Evolutionary conservation across 768 basidiomycete genomes (phyloP), one percentile per base, ranked within the genome.

Genomic region (Lactarius hatsudake): DNA sequence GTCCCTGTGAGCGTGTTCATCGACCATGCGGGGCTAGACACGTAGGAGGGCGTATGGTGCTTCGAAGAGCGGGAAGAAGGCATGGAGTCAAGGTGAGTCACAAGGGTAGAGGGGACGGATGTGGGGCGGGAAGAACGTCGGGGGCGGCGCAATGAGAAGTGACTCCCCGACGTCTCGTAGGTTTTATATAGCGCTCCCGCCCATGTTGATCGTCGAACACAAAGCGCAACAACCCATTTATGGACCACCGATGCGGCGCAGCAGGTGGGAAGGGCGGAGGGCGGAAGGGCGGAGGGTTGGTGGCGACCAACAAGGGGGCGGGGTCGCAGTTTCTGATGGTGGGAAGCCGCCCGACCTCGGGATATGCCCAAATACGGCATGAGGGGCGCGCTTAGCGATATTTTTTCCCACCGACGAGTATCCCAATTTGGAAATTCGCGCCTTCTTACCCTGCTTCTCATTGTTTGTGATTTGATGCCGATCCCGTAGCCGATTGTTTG

Each of bases 1-100:
- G 65, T 67, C 42, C 65, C 61, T 1, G 69, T 63, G 53, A 69
- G 58, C 53, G 66, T 20, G 61, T 67, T 69, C 30, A 69, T 4
- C 4, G 69, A 69, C 69, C 69, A 69, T 51, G 66, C 18, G 17
- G 69, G 69, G 54, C 69, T 69, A 13, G 69, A 69, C 57, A 51
- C 36, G 58, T 38, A 69, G n/a, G 65, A 69, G 1, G 57, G n/a
- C 5, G 65, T 4, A 18, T 62, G 56, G 54, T 63, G 58, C 28
- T 69, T 67, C 54, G 68, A 66, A 7, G 61, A 67, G 34, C 59
- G 67, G n/a, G 61, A 62, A 32, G 62, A 59, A 9, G 56, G 51
- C 68, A 69, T 69, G 23, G 18, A 67, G 59, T 69, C 69, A 67
- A 67, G 9, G 23, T 42, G 55, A 66, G 60, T 66, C 66, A 67